These are phyloP conservation scores for Colletotrichum falcatum DNA, from an alignment of 2,329 filamentous ascomycete species.

Conservation along the genomic window DNA sequence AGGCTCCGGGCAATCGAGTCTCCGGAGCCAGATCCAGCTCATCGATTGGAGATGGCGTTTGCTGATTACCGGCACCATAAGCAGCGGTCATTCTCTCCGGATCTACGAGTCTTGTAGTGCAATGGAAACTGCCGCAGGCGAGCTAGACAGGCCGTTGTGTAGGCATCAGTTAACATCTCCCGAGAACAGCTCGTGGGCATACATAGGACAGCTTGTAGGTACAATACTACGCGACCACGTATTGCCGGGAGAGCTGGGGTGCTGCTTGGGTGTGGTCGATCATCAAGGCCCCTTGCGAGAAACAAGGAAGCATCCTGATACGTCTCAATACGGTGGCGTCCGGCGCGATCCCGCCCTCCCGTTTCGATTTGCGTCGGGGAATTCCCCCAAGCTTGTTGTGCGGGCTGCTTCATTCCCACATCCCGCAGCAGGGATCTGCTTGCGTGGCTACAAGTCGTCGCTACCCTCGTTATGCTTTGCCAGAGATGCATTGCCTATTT, in stretches of 20 bases:
- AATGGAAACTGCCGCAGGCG: not conserved
- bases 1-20: too few relatives aligned
- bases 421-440: not conserved
- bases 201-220: too few relatives aligned
- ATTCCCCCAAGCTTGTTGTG: not conserved
- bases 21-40: not conserved
- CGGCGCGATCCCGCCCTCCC: slow-evolving; percentile 12
- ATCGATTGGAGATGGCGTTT: not conserved
- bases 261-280: slow-evolving; percentile 11
- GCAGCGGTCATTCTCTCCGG: not conserved
- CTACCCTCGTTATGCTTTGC: not conserved
- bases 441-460: not conserved
- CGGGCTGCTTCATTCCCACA: not conserved
- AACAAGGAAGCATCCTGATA: slow-evolving; percentile 12
- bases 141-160: not conserved
- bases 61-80: too few relatives aligned
- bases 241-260: not conserved
- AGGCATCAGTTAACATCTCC: not conserved
- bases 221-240: too few relatives aligned
- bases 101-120: not conserved
- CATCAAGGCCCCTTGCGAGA: not conserved
- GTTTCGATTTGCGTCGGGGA: slow-evolving; percentile 27
- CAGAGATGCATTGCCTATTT: not conserved
- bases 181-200: not conserved
- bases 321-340: slow-evolving; percentile 11